Conservation (phyloP, 306 rosid species). For the Echinosophora koreensis region DNA sequence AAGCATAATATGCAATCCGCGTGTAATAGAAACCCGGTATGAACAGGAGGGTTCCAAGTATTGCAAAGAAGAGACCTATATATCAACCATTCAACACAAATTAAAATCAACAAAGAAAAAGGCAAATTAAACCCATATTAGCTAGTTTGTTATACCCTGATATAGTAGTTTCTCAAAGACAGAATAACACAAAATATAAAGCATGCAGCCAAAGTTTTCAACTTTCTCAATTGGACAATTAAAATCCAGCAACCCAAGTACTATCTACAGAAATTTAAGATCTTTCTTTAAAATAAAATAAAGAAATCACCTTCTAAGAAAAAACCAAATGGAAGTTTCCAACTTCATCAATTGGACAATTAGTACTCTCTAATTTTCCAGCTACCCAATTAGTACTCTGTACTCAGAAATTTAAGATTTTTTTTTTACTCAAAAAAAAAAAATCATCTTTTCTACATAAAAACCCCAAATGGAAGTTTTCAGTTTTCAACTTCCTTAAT, state of each 20-base stretch:
- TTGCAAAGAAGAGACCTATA: slow-evolving; percentile 90
- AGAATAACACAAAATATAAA: background rate
- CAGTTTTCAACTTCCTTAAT: no score
- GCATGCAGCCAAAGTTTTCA: slow-evolving; percentile 9
- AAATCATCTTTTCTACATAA: background rate
- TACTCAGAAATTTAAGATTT: slow-evolving; percentile 17
- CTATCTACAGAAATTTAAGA: background rate
- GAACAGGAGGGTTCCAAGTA: slow-evolving; percentile 83
- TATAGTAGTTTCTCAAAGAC: background rate
- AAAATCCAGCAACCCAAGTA: slow-evolving; percentile 33
- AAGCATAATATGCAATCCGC: slow-evolving; percentile 96
- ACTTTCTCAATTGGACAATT: background rate
- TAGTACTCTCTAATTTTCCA: background rate
- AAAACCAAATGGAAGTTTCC: background rate
- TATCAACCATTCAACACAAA: slow-evolving; percentile 39
- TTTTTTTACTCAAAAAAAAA: background rate
- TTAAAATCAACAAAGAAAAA: slow-evolving; percentile 22
- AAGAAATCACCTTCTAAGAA: background rate
- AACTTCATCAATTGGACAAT: background rate
- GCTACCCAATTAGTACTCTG: slow-evolving; percentile 21
- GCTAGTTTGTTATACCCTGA: background rate
- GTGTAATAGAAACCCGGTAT: slow-evolving; percentile 98
- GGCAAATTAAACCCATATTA: background rate
- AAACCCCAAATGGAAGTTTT: no score
- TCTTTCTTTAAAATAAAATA: background rate